Conservation (phyloP, 192 early-diverging fungal species). For the Mortierella alpina region DNA sequence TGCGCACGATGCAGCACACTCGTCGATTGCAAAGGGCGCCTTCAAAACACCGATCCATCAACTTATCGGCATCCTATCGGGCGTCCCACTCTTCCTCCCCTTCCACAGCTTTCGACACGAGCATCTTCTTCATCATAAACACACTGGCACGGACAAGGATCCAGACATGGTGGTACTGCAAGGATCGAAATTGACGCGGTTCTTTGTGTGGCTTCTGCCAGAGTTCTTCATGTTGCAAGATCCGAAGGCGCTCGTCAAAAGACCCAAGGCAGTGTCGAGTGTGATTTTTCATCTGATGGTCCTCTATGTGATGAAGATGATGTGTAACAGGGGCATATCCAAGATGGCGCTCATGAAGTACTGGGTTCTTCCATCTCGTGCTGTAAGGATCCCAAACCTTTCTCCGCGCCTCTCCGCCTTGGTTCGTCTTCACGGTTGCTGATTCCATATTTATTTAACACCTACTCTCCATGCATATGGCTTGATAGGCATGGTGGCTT, state of each 20-base stretch:
- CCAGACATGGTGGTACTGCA: constrained; percentile 34
- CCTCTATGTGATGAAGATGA: constrained; percentile 7
- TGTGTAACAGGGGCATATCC: constrained; percentile 17
- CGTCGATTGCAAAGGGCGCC: constrained; percentile 34
- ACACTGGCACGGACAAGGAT: constrained; percentile 35
- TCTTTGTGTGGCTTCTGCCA: constrained; percentile 43
- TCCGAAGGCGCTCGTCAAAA: background rate
- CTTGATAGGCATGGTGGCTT: constrained; percentile 35
- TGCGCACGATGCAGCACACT: constrained; percentile 37
- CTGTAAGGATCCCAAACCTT: constrained; percentile 6
- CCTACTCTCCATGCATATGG: background rate
- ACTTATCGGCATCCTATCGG: constrained; percentile 30
- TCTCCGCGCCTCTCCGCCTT: background rate
- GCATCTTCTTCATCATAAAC: constrained; percentile 39
- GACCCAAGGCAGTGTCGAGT: background rate
- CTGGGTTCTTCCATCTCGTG: constrained; percentile 37
- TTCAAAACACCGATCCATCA: constrained; percentile 33
- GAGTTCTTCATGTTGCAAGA: constrained; percentile 31
- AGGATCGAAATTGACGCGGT: constrained; percentile 19
- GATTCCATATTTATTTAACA: background rate
- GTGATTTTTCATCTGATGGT: constrained; percentile 18
- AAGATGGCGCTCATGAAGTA: constrained; percentile 28
- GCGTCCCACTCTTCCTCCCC: constrained; percentile 22
- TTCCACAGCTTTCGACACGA: constrained; percentile 24
- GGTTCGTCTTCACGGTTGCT: background rate